Base-by-base conservation (phyloP, 768 basidiomycete genomes). In the Boletus bicolor region DNA sequence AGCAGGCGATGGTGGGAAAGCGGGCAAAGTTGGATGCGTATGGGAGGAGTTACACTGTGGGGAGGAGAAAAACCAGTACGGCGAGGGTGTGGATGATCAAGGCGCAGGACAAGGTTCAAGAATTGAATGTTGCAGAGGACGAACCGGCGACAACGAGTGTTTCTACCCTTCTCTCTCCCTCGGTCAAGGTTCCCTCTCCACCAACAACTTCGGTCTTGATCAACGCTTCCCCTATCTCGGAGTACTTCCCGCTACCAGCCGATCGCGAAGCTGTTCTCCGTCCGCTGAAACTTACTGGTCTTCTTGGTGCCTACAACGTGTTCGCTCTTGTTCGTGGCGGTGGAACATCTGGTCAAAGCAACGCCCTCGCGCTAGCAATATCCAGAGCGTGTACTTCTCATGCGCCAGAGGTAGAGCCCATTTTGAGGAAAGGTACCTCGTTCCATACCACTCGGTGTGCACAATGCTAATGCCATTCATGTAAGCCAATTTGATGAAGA, bases 41-140 rank as follows among this genome's bases (percentile, higher is more conserved):
- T 53, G 92, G 93, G n/a, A 79, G 95, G 55, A 85, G 87, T n/a
- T 91, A 92, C 67, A 90, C 90, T 0, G 67, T 89, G 47, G 95
- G 95, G 38, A 82, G 84, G 72, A 81, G 95, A 61, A 98, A 98
- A 75, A 92, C 92, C 57, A 91, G 90, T 63, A 77, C 87, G 1
- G 93, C 95, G 36, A 82, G 92, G 38, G 93, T 95, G 9, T 98
- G 95, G 95, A 88, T 96, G 77, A 89, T 97, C 57, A 82, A 86
- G 35, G 81, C 82, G 51, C 67, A 59, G 36, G 62, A 56, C 53
- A 79, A 82, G 21, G 77, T 79, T 44, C 56, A 54, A 48, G 66
- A 49, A 15, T 58, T 36, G 39, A 19, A 42, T 4, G 50, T 14
- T 0, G 49, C 24, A 21, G 39, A 41, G 26, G 57, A 61, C 8